These are phyloP conservation scores for Metarhizium robertsii DNA, from an alignment of 2,329 filamentous ascomycete genomes.

Conservation along the genomic window DNA sequence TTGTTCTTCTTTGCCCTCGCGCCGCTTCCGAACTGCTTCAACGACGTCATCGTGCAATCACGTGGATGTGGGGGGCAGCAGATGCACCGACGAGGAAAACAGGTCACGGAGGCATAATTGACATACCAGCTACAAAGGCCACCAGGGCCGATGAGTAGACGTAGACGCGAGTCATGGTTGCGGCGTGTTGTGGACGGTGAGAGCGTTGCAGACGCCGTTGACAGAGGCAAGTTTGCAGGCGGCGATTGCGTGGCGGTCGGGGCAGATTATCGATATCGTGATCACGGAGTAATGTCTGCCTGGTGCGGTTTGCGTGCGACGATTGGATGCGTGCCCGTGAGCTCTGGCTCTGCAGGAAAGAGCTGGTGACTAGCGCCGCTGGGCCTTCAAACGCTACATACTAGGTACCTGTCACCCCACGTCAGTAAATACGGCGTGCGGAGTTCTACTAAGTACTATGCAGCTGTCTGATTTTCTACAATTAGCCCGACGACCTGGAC, in stretches of 20 bases:
- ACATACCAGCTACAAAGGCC: conserved; percentile 35
- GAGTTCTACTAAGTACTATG: too few species aligned
- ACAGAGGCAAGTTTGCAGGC: background rate
- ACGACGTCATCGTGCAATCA: conserved; percentile 16
- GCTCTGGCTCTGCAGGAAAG: too few species aligned
- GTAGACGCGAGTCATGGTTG: conserved; percentile 32
- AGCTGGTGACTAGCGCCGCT: too few species aligned
- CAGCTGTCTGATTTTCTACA: too few species aligned
- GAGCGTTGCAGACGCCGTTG: background rate
- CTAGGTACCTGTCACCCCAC: too few species aligned
- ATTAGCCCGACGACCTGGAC: too few species aligned
- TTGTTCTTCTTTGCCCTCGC: background rate
- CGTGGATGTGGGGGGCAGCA: conserved; percentile 2
- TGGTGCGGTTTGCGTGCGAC: background rate
- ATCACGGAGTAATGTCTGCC: too few species aligned
- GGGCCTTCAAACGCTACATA: too few species aligned
- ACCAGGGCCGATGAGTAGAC: conserved; percentile 34
- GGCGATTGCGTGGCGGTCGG: background rate
- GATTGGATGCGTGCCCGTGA: too few species aligned
- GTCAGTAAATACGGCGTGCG: too few species aligned
- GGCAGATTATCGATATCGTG: background rate
- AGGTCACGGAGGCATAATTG: background rate
- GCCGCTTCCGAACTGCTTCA: background rate
- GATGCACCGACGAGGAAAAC: background rate
- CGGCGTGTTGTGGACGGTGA: background rate